Conservation (phyloP, 2,329 filamentous ascomycete species). For the Niveomyces coronatus region DNA sequence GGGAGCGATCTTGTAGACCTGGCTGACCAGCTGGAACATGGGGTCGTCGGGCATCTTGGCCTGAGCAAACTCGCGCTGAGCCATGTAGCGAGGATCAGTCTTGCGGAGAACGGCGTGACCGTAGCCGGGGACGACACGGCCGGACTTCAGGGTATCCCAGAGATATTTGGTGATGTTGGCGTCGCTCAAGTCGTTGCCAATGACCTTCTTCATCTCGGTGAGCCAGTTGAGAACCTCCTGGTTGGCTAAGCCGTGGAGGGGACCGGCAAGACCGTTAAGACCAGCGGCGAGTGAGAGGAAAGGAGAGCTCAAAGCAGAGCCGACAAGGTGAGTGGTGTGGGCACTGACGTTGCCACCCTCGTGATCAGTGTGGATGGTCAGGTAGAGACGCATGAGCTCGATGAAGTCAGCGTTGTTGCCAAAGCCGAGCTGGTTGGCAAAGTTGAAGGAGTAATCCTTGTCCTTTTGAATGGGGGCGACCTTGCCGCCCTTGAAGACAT, state of each 20-base stretch:
- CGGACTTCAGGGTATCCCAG: constrained; percentile 91
- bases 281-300: constrained; percentile 95
- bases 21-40: constrained; percentile 99
- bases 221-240: constrained; percentile 99
- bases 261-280: constrained; percentile 95
- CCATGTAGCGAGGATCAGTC: constrained; percentile 98
- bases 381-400: constrained; percentile 96
- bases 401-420: constrained; percentile 92
- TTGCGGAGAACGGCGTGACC: constrained; percentile 98
- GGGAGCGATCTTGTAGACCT: constrained; percentile 99
- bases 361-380: constrained; percentile 99
- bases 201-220: constrained; percentile 91
- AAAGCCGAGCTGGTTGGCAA: constrained; percentile 98
- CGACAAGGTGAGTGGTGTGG: constrained; percentile 97
- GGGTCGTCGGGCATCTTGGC: constrained; percentile 87
- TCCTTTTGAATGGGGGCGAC: constrained; percentile 92
- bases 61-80: constrained; percentile 93
- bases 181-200: constrained; percentile 93
- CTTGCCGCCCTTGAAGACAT: constrained; percentile 99
- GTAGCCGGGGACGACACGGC: constrained; percentile 95
- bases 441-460: constrained; percentile 99
- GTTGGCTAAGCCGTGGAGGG: constrained; percentile 98
- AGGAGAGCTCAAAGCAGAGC: constrained; percentile 90
- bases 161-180: constrained; percentile 97
- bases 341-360: constrained; percentile 98